Base-by-base conservation (phyloP, 1,284 basidiomycete species). In the Chiua sp. region DNA sequence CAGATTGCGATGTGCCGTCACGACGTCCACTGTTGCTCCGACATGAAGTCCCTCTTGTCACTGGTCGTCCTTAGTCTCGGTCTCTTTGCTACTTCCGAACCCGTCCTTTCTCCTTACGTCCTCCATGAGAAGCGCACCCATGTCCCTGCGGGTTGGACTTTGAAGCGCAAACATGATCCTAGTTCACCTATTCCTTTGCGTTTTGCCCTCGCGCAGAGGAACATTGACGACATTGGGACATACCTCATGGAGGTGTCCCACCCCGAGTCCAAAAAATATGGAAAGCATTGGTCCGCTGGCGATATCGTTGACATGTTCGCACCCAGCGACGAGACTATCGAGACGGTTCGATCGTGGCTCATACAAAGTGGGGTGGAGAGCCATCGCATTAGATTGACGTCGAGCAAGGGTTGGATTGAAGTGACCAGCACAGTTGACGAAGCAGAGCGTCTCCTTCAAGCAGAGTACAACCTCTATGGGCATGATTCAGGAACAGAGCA, bases 241-340 rank as follows among this genome's bases (percentile, higher is more conserved):
- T 72, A 69, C 62, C 72, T 82, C 42, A 68, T 77, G 59, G 77
- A 78, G 51, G 75, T 83, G 18, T 79, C 80, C 3, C 75, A 80
- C 59, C 80, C 81, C 3, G 68, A 75, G 3, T 82, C 78, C 1
- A 53, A 67, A 10, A 74, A 75, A 63, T 82, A 79, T 54, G 79
- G 80, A 4, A 73, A 78, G 35, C 80, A 82, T 62, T 82, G 80
- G 80, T 66, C 69, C 32, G 65, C 73, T 6, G 67, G 69, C 26
- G 70, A 78, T 30, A 63, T 84, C 50, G 63, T 70, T 18, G 65
- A 77, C 23, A 73, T 69, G 48, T 81, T 84, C 59, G 68, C 77
- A 22, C 80, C 81, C 1, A 72, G 71, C 53, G 63, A 71, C 18
- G 73, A 76, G 56, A 74, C 79, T 0, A 60, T 80, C 52, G 63